Evolutionary conservation across 2,329 filamentous ascomycete genomes (phyloP).

Genomic region (Aschersonia sp.): DNA sequence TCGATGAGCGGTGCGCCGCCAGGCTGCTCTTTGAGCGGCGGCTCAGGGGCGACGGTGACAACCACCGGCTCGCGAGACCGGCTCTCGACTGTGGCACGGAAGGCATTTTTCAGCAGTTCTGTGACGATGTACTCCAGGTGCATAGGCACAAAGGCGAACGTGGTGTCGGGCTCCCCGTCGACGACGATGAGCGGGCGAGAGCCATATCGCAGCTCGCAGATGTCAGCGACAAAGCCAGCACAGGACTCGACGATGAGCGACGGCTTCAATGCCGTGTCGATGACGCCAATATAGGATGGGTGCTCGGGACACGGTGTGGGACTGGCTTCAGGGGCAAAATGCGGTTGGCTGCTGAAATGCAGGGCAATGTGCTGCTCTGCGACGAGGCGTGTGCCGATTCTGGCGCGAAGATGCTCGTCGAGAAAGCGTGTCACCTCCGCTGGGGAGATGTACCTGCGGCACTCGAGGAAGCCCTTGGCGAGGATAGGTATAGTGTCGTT

Average conservation of each 20-base stretch:
- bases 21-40: constrained; percentile 19
- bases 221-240: constrained; percentile 83
- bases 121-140: constrained; percentile 97
- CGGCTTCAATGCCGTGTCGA: constrained; percentile 78
- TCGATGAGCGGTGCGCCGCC: constrained; percentile 13
- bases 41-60: constrained; percentile 74
- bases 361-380: constrained; percentile 94
- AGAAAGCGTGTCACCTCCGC: constrained; percentile 79
- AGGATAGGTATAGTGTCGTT: constrained; percentile 88
- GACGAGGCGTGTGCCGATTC: constrained; percentile 86
- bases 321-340: constrained; percentile 41
- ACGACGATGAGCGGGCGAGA: constrained; percentile 68
- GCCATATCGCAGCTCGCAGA: constrained; percentile 92
- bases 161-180: constrained; percentile 74
- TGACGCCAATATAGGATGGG: constrained; percentile 77
- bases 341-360: constrained; percentile 57
- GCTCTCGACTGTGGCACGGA: constrained; percentile 80
- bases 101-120: constrained; percentile 91
- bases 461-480: constrained; percentile 85
- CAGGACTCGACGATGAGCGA: constrained; percentile 71
- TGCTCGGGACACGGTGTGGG: constrained; percentile 36
- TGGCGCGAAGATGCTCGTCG: constrained; percentile 81
- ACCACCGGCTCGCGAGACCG: constrained; percentile 73
- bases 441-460: constrained; percentile 73
- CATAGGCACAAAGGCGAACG: constrained; percentile 86